Percentiles rank a stretch among this genome's conserved stretches.
These are phyloP conservation scores for Rhododendron williamsianum DNA, from an alignment of 148 eudicot genomes.

Conservation along the genomic window DNA sequence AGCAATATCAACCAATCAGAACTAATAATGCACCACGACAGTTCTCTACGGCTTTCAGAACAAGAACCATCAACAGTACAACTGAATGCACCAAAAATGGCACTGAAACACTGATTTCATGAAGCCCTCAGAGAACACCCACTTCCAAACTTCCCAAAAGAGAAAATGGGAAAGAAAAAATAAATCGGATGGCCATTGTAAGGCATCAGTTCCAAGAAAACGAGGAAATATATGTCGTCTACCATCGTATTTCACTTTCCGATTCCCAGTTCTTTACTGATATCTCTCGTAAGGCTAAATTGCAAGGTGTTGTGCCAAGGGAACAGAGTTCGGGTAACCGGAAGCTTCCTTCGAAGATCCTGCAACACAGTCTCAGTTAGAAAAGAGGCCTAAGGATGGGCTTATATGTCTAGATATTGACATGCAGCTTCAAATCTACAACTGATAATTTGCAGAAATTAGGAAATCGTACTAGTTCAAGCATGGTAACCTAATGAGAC, in stretches of 20 bases:
- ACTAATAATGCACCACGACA: background rate
- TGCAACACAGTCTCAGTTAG: constrained; percentile 11
- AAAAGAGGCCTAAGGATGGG: background rate
- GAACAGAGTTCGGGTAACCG: constrained; percentile 83
- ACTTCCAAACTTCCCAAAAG: background rate
- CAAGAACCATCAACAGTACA: background rate
- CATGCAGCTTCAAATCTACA: background rate
- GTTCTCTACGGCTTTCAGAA: background rate
- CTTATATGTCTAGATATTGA: background rate
- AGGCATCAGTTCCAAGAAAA: background rate
- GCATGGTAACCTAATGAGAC: background rate
- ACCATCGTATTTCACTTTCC: constrained; percentile 28
- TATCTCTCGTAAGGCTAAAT: constrained; percentile 74
- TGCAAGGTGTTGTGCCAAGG: constrained; percentile 90
- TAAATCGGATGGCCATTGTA: background rate
- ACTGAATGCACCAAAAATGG: constrained; percentile 1
- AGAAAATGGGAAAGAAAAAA: constrained; percentile 8
- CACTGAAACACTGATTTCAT: background rate
- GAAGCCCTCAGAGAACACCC: background rate
- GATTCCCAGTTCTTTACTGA: constrained; percentile 49
- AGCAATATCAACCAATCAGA: background rate
- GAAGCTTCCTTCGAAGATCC: constrained; percentile 91
- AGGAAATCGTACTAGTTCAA: background rate
- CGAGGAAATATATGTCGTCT: constrained; percentile 11
- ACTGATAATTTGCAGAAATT: background rate